These are phyloP conservation scores for Curvularia hawaiiensis DNA, from an alignment of 2,329 filamentous ascomycete genomes.

Conservation along the genomic window DNA sequence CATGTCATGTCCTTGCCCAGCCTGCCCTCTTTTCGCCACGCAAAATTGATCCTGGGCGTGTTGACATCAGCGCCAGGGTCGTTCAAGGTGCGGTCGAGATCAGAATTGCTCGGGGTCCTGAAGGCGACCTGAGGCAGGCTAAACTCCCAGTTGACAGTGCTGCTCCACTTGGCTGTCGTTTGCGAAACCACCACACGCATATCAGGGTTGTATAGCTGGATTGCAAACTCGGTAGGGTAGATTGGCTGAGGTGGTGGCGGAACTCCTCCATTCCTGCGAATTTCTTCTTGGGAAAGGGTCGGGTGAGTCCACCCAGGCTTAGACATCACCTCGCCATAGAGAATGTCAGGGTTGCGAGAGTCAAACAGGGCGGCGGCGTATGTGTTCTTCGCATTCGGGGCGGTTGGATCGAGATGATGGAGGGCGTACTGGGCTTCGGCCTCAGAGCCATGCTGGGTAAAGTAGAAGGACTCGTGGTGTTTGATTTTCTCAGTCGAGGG, in stretches of 20 bases:
- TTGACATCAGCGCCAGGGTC: conserved; percentile 59
- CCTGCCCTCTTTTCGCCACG: conserved; percentile 87
- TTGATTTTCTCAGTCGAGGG: conserved; percentile 55
- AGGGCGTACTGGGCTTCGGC: conserved; percentile 81
- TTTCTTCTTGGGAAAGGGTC: conserved; percentile 78
- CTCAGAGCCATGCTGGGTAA: conserved; percentile 77
- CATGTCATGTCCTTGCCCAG: conserved; percentile 88
- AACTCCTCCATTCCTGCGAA: conserved; percentile 70
- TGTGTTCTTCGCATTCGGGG: conserved; percentile 73
- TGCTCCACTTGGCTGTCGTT: conserved; percentile 78
- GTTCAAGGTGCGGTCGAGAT: conserved; percentile 73
- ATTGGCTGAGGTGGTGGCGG: conserved; percentile 71
- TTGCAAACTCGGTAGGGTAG: conserved; percentile 76
- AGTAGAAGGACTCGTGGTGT: conserved; percentile 60
- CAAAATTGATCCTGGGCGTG: conserved; percentile 79
- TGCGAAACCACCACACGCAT: conserved; percentile 75
- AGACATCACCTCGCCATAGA: conserved; percentile 86
- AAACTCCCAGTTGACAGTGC: conserved; percentile 85
- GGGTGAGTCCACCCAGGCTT: conserved; percentile 86
- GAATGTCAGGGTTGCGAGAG: conserved; percentile 75
- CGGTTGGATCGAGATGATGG: conserved; percentile 73
- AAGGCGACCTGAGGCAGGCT: conserved; percentile 89
- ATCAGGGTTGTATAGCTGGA: conserved; percentile 94
- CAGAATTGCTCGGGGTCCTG: conserved; percentile 75
- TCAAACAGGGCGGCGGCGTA: conserved; percentile 89